Base-by-base conservation (phyloP, 116 monocot species). In the Papilionanthe hybrid region DNA sequence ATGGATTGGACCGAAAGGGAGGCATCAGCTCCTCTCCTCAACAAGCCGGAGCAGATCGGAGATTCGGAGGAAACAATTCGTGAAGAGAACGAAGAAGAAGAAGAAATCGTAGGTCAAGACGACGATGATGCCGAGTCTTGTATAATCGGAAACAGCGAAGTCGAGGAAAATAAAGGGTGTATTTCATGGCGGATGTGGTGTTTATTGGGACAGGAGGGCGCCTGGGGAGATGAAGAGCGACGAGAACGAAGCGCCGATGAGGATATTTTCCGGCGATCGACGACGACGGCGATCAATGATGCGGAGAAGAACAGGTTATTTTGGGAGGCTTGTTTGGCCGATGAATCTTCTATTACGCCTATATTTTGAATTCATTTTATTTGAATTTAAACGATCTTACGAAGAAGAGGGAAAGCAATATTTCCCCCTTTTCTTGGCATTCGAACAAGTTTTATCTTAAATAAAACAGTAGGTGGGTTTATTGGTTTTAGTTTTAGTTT, bases 61-160 rank as follows among this genome's bases (percentile, higher is more conserved):
- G 80, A 80, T 42, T 80, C 80, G 0, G 80, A 74, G 57, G 80
- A 80, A 13, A 42, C 42, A 0, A 7, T 41, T 11, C 23, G 5
- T 29, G 4, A 12, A 9, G 42, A 20, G 15, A 29, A 55, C 6
- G 15, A 15, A 32, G 11, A 45, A 23, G 57, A 13, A 17, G 57
- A 11, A 13, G 29, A 23, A 13, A n/a, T 12, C 41, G n/a, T 11
- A 49, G 49, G 13, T 3, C 17, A 53, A 3, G 18, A 7, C 1
- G 50, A 53, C 43, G 80, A 80, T 25, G 80, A 80, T 27, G 80
- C 80, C 9, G 80, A 80, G 42, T 80, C 80, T 19, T 80, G 80
- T 56, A 7, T 80, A 17, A n/a, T 30, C 0, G 80, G 73, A 19
- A 11, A 17, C 8, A 17, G 73, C 73, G 73, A 44, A 0, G 73